Base-by-base conservation (phyloP, 148 eudicot genomes). In the Bassia scoparia region DNA sequence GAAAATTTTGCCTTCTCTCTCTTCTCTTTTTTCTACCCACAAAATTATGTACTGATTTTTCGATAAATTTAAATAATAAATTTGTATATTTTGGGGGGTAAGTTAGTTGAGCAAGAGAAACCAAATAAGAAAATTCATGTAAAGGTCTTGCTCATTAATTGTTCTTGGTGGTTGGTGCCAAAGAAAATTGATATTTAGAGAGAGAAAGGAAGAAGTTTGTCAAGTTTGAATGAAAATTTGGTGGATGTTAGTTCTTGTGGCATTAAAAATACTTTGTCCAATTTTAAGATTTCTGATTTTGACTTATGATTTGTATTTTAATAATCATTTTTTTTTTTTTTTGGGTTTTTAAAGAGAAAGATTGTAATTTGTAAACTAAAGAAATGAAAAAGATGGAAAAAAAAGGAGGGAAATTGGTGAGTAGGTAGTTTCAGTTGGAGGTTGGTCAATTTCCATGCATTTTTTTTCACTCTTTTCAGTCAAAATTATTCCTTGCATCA, bases 391-490 rank as follows among this genome's bases (percentile, higher is more conserved):
- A 29, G 18, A 55, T 10, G 35, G 60, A 48, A 26, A 60, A 62
- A 67, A 70, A 68, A n/a, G 46, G 82, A 64, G 81, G 80, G 67
- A 71, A 76, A 71, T 48, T 76, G 85, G 69, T 86, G 77, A 70
- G 81, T 75, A 26, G 96, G 96, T 83, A 68, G 81, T 81, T 85
- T 85, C 89, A 46, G 96, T 87, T 90, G 88, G 88, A 67, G 33
- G 84, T 78, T 81, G 81, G 83, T 83, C 79, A 58, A 60, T 76
- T 82, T 41, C 68, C 58, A 15, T 52, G 64, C 31, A 66, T 66
- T 43, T 7, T 66, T 62, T 33, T 13, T 59, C 1, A 24, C 24
- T 20, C 24, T 33, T 33, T 33, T 30, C 8, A 34, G 66, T 61
- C 66, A 61, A 21, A 61, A 21, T 13, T 58, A 27, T 58, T 26